Evolutionary conservation across 2,329 filamentous ascomycete genomes (phyloP).

Genomic region (Chrysosporium keratinophilum): DNA sequence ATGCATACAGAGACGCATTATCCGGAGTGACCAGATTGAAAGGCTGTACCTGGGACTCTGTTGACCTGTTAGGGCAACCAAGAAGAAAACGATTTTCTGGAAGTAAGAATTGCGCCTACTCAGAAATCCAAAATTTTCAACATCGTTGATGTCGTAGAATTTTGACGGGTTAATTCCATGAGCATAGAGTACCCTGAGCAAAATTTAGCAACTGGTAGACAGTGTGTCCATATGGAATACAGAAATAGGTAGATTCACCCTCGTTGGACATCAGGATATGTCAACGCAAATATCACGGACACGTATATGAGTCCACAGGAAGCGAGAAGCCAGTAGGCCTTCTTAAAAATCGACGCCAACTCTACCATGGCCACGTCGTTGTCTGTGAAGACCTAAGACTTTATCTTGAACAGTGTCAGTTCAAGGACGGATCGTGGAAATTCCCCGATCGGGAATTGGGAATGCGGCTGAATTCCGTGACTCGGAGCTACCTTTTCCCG

Average conservation of each 20-base stretch:
- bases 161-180: constrained; percentile 65
- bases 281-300: constrained; percentile 53
- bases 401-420: background rate
- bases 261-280: constrained; percentile 63
- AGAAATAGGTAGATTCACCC: constrained; percentile 48
- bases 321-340: constrained; percentile 48
- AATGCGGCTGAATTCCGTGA: background rate
- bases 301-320: constrained; percentile 56
- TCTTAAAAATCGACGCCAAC: constrained; percentile 40
- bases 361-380: constrained; percentile 20
- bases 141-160: constrained; percentile 63
- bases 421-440: background rate
- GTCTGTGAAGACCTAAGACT: background rate
- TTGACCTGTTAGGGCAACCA: constrained; percentile 1
- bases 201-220: background rate
- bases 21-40: constrained; percentile 69
- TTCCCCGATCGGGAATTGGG: background rate
- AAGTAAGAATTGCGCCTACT: constrained; percentile 42
- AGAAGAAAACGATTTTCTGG: background rate
- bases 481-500: background rate
- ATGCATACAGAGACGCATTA: constrained; percentile 68
- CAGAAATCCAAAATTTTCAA: constrained; percentile 77
- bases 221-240: background rate
- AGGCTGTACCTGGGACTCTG: constrained; percentile 70
- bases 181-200: constrained; percentile 63